A percentile compares a stretch with the other conserved stretches of the same genome.
Conservation (phyloP, 148 eudicot genomes). For the Heliosperma pusillum region DNA sequence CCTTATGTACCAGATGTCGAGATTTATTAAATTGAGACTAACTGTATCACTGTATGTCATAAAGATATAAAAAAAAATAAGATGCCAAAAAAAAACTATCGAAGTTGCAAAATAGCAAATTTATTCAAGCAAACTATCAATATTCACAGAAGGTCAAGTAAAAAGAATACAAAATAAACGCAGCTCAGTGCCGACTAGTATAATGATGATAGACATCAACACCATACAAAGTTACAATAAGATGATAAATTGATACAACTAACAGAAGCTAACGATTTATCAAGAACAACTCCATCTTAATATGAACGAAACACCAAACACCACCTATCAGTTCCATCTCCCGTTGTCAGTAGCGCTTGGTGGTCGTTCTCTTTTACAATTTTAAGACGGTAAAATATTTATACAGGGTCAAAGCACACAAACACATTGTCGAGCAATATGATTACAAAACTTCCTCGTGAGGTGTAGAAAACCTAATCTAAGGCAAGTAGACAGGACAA, state of each 20-base stretch:
- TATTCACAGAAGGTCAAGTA: slow-evolving; percentile 3
- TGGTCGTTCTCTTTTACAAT: slow-evolving; percentile 13
- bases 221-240: slow-evolving; percentile 1
- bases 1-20: background rate
- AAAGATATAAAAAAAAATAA: too few species aligned
- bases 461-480: background rate
- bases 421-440: background rate
- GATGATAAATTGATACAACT: background rate
- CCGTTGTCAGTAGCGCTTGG: background rate
- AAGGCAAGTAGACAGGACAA: slow-evolving; percentile 4
- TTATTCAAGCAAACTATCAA: background rate
- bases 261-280: background rate
- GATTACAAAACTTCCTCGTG: background rate
- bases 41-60: too few species aligned
- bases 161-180: background rate
- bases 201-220: slow-evolving; percentile 12
- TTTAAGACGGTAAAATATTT: slow-evolving; percentile 4
- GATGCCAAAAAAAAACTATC: background rate
- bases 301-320: background rate
- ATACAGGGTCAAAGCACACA: background rate
- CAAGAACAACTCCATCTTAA: background rate
- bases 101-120: background rate
- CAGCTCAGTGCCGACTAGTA: background rate
- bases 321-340: background rate
- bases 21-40: background rate